A percentile compares a stretch with the other conserved stretches of the same genome.
phyloP scores from a whole-genome alignment of 2,329 filamentous ascomycete genomes.

The Sporothrix globosa region DNA sequence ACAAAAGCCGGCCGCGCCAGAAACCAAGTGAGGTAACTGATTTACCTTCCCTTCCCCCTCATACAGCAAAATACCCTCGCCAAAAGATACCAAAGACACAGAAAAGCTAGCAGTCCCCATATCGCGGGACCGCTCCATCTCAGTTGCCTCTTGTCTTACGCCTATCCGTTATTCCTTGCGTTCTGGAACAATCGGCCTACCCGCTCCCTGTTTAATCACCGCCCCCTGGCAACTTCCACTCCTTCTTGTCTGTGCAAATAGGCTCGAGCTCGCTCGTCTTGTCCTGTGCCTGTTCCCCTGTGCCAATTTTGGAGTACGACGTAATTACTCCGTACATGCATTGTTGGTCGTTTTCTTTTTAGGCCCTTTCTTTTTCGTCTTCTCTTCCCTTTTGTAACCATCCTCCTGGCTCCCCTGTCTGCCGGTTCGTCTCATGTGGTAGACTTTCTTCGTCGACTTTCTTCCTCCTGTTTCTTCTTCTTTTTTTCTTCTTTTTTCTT shows the following conservation, averaged over 20 bases:
- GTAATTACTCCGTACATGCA: neutral
- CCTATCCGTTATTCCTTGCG: conserved; percentile 12
- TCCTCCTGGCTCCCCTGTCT: conserved; percentile 12
- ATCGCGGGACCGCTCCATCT: conserved; percentile 12
- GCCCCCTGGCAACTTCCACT: neutral
- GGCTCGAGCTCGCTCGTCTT: conserved; percentile 23
- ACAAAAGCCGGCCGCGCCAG: neutral
- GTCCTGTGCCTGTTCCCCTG: neutral
- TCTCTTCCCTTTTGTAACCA: neutral
- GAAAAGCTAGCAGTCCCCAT: conserved; percentile 18
- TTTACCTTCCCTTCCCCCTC: neutral
- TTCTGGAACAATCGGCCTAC: conserved; percentile 29
- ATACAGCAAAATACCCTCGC: neutral
- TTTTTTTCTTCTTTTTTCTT: conserved; percentile 1
- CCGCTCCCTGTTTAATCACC: conserved; percentile 25
- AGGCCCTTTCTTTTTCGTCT: neutral
- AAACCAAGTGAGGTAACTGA: conserved; percentile 6
- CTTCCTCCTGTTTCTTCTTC: conserved; percentile 4
- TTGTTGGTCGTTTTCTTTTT: neutral
- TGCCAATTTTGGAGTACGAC: neutral
- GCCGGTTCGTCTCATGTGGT: conserved; percentile 27
- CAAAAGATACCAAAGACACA: neutral
- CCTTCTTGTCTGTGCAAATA: neutral
- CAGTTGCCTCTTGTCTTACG: neutral
- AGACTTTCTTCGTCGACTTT: conserved; percentile 11